These are phyloP conservation scores for Arabidopsis thaliana DNA, from an alignment of 345 rosid species.

Conservation along the genomic window DNA sequence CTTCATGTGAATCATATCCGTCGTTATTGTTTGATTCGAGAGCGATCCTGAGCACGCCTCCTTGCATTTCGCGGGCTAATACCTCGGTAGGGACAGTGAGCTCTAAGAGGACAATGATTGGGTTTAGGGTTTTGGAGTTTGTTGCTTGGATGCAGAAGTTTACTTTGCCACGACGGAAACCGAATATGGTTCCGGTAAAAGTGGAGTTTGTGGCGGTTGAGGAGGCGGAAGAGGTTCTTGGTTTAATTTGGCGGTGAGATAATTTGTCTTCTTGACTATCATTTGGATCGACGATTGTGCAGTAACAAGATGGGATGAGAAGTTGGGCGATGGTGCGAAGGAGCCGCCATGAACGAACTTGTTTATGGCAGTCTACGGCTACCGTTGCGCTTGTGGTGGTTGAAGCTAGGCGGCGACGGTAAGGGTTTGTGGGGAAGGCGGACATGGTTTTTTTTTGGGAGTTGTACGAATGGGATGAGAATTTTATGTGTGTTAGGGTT, in stretches of 20 bases:
- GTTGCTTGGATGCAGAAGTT: slow-evolving; percentile 65
- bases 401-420: slow-evolving; percentile 32
- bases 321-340: slow-evolving; percentile 59
- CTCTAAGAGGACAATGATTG: slow-evolving; percentile 60
- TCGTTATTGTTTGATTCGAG: slow-evolving; percentile 48
- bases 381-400: slow-evolving; percentile 41
- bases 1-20: not conserved
- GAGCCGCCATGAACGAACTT: slow-evolving; percentile 81
- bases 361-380: slow-evolving; percentile 78
- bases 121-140: slow-evolving; percentile 53
- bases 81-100: slow-evolving; percentile 56
- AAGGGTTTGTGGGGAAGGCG: slow-evolving; percentile 39
- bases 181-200: slow-evolving; percentile 68
- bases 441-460: slow-evolving; percentile 43
- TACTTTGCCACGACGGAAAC: slow-evolving; percentile 65
- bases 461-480: slow-evolving; percentile 10
- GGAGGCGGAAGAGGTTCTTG: slow-evolving; percentile 27
- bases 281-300: slow-evolving; percentile 45
- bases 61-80: slow-evolving; percentile 72
- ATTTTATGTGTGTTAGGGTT: slow-evolving; percentile 39
- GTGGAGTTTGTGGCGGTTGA: slow-evolving; percentile 42
- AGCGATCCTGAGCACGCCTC: slow-evolving; percentile 64
- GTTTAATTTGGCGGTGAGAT: slow-evolving; percentile 18
- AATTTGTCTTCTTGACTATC: slow-evolving; percentile 35
- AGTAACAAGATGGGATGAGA: slow-evolving; percentile 64